A percentile compares a stretch with the other conserved stretches of the same genome.
These are phyloP conservation scores for Verticillium nubilum DNA, from an alignment of 2,329 filamentous ascomycete species.

Conservation along the genomic window DNA sequence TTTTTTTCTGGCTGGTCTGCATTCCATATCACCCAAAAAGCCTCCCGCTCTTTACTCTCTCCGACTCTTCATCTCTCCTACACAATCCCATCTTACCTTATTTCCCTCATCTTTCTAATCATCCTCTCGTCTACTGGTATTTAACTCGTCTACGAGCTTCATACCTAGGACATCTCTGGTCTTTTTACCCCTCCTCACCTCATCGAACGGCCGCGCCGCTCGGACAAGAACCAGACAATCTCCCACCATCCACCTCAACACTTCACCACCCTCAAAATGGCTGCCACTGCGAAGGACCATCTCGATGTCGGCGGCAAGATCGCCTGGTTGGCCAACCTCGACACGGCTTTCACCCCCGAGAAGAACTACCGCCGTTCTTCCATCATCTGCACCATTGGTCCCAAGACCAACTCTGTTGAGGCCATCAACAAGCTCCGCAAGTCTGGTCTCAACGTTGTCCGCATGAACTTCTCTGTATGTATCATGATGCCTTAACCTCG, in stretches of 20 bases:
- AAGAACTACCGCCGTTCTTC: slow-evolving; percentile 93
- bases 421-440: slow-evolving; percentile 91
- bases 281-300: slow-evolving; percentile 74
- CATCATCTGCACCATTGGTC: slow-evolving; percentile 98
- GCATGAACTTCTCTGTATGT: slow-evolving; percentile 88
- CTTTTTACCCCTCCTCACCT: background rate
- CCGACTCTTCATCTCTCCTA: slow-evolving; percentile 1
- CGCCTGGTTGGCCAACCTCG: slow-evolving; percentile 64
- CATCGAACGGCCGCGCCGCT: background rate
- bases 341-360: slow-evolving; percentile 81
- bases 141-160: background rate
- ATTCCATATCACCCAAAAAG: slow-evolving; percentile 4
- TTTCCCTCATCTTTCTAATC: background rate
- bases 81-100: slow-evolving; percentile 1
- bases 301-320: slow-evolving; percentile 69
- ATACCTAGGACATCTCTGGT: background rate
- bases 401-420: slow-evolving; percentile 97
- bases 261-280: slow-evolving; percentile 37
- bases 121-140: slow-evolving; percentile 1
- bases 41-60: background rate
- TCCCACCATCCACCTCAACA: background rate
- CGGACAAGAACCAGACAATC: background rate
- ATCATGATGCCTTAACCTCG: background rate
- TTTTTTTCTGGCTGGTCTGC: slow-evolving; percentile 6
- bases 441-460: slow-evolving; percentile 93